phyloP scores from a whole-genome alignment of 208 protist species.

The Trypanosoma rangeli region DNA sequence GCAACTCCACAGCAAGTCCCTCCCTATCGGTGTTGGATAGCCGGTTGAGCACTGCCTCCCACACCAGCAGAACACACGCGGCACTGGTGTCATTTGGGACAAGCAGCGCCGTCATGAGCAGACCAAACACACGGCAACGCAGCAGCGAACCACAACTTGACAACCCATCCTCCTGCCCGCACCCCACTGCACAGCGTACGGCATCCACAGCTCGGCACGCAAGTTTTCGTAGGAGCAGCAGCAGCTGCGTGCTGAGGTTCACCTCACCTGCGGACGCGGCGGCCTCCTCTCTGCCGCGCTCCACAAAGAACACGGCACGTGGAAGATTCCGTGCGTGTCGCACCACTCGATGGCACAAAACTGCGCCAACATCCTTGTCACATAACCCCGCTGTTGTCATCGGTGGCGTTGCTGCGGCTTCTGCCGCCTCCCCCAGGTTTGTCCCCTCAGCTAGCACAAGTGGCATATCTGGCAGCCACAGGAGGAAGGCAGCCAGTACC shows the following conservation, averaged over 20 bases:
- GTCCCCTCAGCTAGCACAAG: constrained; percentile 2
- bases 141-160: background rate
- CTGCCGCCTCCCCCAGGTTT: background rate
- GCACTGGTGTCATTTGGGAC: constrained; percentile 23
- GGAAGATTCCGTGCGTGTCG: constrained; percentile 20
- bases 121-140: constrained; percentile 15
- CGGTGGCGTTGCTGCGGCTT: background rate
- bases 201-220: constrained; percentile 9
- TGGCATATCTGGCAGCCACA: constrained; percentile 28
- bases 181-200: background rate
- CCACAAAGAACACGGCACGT: constrained; percentile 15
- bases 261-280: constrained; percentile 9
- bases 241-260: constrained; percentile 17
- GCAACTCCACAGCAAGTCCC: constrained; percentile 15
- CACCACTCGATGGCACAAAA: constrained; percentile 3
- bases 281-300: background rate
- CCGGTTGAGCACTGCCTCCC: constrained; percentile 20
- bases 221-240: constrained; percentile 12
- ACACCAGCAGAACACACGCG: constrained; percentile 25
- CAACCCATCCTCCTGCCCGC: background rate
- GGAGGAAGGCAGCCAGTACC: constrained; percentile 6
- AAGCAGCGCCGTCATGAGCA: constrained; percentile 26
- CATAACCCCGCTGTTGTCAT: background rate
- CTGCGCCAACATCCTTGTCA: background rate
- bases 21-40: constrained; percentile 6